Conservation (phyloP, 164 flowering plant species). For the Warburgia ugandensis region DNA sequence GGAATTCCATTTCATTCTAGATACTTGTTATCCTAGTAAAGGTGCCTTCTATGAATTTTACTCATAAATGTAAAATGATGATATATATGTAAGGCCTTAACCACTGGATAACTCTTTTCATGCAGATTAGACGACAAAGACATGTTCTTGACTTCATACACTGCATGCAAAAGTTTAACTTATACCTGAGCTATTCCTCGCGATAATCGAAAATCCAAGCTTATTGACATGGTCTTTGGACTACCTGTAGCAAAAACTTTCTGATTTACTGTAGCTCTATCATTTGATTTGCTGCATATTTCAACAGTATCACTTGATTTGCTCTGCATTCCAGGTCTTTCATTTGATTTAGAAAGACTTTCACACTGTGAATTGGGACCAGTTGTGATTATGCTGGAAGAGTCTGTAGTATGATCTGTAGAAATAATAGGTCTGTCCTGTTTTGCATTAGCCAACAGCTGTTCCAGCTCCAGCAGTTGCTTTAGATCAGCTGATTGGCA, state of each 20-base stretch:
- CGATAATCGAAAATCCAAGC: conserved; percentile 82
- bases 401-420: conserved; percentile 24
- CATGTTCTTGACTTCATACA: too few species aligned
- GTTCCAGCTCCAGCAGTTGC: conserved; percentile 83
- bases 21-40: too few species aligned
- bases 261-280: conserved; percentile 34
- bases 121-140: too few species aligned
- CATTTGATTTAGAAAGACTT: conserved; percentile 12
- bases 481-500: conserved; percentile 67
- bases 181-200: conserved; percentile 86
- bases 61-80: too few species aligned
- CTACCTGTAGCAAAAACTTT: conserved; percentile 43
- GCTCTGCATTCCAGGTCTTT: conserved; percentile 15
- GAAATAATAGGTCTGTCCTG: conserved; percentile 15
- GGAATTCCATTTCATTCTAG: too few species aligned
- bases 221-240: conserved; percentile 66
- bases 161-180: too few species aligned
- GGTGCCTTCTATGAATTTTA: too few species aligned
- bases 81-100: too few species aligned
- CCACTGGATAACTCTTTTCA: too few species aligned
- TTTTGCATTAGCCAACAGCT: conserved; percentile 51
- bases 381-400: conserved; percentile 18
- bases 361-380: conserved; percentile 17
- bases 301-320: conserved; percentile 19
- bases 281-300: conserved; percentile 19